These are phyloP conservation scores for Tulasnella sp. DNA, from an alignment of 768 basidiomycete species.

Conservation along the genomic window DNA sequence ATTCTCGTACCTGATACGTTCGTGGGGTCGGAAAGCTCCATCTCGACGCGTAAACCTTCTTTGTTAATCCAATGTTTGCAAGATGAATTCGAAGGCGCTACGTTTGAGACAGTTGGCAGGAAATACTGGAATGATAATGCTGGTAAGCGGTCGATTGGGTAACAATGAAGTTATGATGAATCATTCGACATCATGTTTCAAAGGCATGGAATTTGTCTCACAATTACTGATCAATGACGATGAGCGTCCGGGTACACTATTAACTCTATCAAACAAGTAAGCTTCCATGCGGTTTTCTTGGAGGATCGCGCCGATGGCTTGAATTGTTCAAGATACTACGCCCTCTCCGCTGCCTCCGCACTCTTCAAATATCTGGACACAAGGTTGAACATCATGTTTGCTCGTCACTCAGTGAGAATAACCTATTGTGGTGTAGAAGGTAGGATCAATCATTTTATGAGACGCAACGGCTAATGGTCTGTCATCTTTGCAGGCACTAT, in stretches of 20 bases:
- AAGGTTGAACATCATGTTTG: conserved; percentile 56
- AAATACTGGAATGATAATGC: conserved; percentile 78
- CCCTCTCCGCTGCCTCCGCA: conserved; percentile 72
- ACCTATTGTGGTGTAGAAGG: conserved; percentile 61
- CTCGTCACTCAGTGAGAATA: conserved; percentile 55
- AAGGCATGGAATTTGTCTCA: conserved; percentile 66
- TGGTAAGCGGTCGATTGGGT: conserved; percentile 34
- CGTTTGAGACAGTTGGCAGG: conserved; percentile 57
- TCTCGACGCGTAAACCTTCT: conserved; percentile 24
- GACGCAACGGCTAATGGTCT: background rate
- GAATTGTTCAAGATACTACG: conserved; percentile 53
- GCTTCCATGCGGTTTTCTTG: conserved; percentile 19
- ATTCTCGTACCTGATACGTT: conserved; percentile 70
- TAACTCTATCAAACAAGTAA: conserved; percentile 69
- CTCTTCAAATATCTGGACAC: conserved; percentile 75
- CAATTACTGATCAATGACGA: conserved; percentile 72
- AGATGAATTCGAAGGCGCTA: conserved; percentile 57
- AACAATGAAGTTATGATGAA: conserved; percentile 22
- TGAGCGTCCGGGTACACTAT: conserved; percentile 63
- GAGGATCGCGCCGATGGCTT: background rate
- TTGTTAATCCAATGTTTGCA: conserved; percentile 57
- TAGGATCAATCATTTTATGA: conserved; percentile 15
- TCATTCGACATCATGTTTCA: conserved; percentile 10
- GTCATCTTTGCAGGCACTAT: conserved; percentile 51
- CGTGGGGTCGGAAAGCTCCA: conserved; percentile 6